phyloP scores from a whole-genome alignment of 1,139 yeast genomes.

The Kazachstania sp. region DNA sequence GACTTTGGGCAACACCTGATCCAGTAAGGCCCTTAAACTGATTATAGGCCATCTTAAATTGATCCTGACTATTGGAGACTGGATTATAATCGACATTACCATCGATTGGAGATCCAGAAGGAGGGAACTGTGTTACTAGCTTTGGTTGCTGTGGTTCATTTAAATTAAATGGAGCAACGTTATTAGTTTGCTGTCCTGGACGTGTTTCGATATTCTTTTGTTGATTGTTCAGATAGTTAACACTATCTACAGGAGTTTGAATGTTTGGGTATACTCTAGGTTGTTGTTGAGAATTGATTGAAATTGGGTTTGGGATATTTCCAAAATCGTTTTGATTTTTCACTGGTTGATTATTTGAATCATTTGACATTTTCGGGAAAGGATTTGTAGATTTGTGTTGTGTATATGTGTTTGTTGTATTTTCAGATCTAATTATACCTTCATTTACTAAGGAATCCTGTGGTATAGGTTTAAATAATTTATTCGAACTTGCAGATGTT shows the following conservation, averaged over 20 bases:
- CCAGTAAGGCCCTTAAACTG: neutral
- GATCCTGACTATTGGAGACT: neutral
- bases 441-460: slow-evolving; percentile 10
- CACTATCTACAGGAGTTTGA: neutral
- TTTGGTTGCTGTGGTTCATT: neutral
- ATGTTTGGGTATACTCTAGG: neutral
- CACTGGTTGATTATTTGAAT: neutral
- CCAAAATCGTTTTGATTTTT: neutral
- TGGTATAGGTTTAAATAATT: slow-evolving; percentile 7
- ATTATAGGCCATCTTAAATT: neutral
- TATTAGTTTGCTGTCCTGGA: neutral
- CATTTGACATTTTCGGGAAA: slow-evolving; percentile 24
- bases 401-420: slow-evolving; percentile 14
- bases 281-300: neutral
- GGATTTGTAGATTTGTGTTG: slow-evolving; percentile 31
- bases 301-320: neutral
- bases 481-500: neutral
- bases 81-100: neutral
- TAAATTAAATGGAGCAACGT: neutral
- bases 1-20: neutral
- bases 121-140: neutral
- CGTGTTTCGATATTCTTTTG: neutral
- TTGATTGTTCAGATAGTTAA: neutral
- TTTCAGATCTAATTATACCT: too few species aligned
- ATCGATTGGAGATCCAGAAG: neutral